Conservation (phyloP, 2,329 filamentous ascomycete genomes). For the Cladophialophora bantiana region DNA sequence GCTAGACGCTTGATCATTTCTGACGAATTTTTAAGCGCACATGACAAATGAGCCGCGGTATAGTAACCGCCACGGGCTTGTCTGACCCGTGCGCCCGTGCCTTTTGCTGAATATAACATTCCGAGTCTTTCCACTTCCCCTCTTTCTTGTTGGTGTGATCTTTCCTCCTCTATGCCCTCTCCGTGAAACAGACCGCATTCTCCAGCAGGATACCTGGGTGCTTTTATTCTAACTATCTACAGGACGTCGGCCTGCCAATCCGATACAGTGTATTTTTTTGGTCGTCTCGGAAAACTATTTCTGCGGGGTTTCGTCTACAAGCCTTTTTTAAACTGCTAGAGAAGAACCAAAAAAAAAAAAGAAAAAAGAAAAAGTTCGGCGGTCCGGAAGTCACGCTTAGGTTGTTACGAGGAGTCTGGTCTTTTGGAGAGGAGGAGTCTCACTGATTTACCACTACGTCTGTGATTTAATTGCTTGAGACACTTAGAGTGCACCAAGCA, state of each 20-base stretch:
- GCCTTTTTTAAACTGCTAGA: not conserved
- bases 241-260: conserved; percentile 39
- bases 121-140: conserved; percentile 16
- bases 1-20: conserved; percentile 3
- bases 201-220: not conserved
- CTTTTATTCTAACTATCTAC: conserved; percentile 37
- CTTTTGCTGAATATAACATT: conserved; percentile 20
- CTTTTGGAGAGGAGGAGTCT: not conserved
- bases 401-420: not conserved
- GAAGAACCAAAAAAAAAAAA: conserved; percentile 18
- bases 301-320: conserved; percentile 9
- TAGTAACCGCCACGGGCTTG: conserved; percentile 4
- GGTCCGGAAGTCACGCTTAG: not conserved
- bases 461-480: not conserved
- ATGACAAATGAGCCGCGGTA: conserved; percentile 34
- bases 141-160: conserved; percentile 9
- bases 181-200: not conserved
- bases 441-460: not conserved
- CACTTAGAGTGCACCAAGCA: not conserved
- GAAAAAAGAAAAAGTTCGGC: conserved; percentile 4
- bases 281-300: not conserved
- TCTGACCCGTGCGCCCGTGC: not conserved
- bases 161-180: conserved; percentile 2
- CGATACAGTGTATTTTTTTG: conserved; percentile 19
- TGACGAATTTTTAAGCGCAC: conserved; percentile 35